A percentile compares a stretch with the other conserved stretches of the same genome.
These are phyloP conservation scores for Aspergillus sclerotioniger DNA, from an alignment of 495 filamentous ascomycete genomes.

Conservation along the genomic window DNA sequence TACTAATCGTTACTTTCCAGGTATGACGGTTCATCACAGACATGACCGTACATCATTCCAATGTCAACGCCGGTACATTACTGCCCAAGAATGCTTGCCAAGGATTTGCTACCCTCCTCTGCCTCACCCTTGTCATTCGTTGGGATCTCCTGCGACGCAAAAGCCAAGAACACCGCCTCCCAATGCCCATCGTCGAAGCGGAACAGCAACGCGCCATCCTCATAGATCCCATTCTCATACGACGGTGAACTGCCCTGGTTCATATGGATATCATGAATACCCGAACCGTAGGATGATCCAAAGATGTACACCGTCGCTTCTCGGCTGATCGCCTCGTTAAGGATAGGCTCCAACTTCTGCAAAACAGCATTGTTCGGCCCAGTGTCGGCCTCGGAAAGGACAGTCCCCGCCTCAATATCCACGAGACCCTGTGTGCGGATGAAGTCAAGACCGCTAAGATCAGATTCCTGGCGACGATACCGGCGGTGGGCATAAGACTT, in stretches of 20 bases:
- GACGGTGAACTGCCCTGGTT: conserved; percentile 38
- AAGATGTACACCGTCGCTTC: conserved; percentile 35
- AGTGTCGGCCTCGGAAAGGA: background rate
- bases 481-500: background rate
- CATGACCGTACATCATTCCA: background rate
- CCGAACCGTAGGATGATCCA: conserved; percentile 32
- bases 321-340: conserved; percentile 30
- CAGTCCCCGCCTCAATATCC: conserved; percentile 15
- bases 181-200: conserved; percentile 16
- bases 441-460: conserved; percentile 25
- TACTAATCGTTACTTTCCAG: background rate
- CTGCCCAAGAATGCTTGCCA: conserved; percentile 15
- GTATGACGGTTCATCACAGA: background rate
- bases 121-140: conserved; percentile 10
- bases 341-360: conserved; percentile 33
- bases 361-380: conserved; percentile 31
- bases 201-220: conserved; percentile 35
- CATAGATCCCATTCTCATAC: conserved; percentile 36
- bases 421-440: conserved; percentile 25
- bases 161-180: conserved; percentile 20
- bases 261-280: conserved; percentile 46
- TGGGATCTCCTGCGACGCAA: conserved; percentile 16
- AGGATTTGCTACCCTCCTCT: conserved; percentile 8
- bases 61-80: background rate
- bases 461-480: conserved; percentile 11